Conservation (phyloP, 768 basidiomycete genomes). For the Lactarius pseudohatsudake region DNA sequence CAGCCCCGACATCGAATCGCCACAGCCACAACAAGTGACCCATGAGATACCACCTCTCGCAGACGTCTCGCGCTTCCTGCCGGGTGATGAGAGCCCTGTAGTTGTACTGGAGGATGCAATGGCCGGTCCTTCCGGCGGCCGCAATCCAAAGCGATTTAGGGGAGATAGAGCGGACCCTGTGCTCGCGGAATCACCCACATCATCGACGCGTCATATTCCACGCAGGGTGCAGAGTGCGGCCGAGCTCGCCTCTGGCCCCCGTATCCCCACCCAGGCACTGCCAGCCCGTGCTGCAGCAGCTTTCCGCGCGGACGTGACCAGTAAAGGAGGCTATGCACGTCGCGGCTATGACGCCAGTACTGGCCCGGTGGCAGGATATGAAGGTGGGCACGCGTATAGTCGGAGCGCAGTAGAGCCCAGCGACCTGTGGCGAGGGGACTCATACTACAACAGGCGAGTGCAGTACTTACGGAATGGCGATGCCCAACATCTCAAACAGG, state of each 20-base stretch:
- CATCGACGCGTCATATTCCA: neutral
- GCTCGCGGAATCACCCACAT: neutral
- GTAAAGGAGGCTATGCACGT: neutral
- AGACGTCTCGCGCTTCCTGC: neutral
- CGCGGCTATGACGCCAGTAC: neutral
- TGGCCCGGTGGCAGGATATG: neutral
- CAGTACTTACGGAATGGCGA: neutral
- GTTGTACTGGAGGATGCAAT: constrained; percentile 8
- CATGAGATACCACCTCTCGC: neutral
- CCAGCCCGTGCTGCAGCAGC: neutral
- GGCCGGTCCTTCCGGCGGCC: neutral
- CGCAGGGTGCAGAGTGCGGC: constrained; percentile 23
- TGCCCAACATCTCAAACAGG: neutral
- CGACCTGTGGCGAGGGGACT: neutral
- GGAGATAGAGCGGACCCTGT: constrained; percentile 9
- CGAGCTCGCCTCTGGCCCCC: constrained; percentile 13
- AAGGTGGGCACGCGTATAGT: neutral
- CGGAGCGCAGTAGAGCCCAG: neutral
- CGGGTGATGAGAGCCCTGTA: neutral
- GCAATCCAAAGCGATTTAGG: neutral
- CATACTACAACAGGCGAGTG: neutral
- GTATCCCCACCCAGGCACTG: neutral
- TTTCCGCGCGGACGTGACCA: neutral
- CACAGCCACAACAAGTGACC: neutral
- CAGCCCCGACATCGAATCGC: constrained; percentile 5